Conservation (phyloP, 768 basidiomycete species). For the Mycena venus region DNA sequence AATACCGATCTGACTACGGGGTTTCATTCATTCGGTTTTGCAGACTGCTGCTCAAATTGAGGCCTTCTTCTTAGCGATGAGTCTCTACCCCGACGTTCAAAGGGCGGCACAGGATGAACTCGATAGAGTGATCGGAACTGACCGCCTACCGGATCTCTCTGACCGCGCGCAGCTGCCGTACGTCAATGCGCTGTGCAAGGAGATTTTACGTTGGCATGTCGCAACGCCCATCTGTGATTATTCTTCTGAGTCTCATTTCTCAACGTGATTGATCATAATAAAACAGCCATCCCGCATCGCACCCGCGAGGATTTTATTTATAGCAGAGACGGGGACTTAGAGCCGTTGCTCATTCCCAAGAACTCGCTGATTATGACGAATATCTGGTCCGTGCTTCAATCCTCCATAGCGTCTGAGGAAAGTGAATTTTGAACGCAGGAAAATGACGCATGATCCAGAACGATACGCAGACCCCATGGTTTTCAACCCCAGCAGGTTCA, state of each 20-base stretch:
- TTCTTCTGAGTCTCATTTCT: background rate
- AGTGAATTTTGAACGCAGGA: constrained; percentile 3
- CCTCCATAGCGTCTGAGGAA: background rate
- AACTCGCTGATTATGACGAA: constrained; percentile 15
- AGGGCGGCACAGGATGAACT: constrained; percentile 49
- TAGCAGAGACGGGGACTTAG: background rate
- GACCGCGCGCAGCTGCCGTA: constrained; percentile 35
- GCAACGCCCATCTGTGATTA: constrained; percentile 29
- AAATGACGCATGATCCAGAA: constrained; percentile 33
- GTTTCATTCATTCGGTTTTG: background rate
- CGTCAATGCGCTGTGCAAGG: constrained; percentile 36
- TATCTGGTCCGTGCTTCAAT: constrained; percentile 10
- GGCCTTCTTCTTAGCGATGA: constrained; percentile 32
- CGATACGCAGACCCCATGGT: constrained; percentile 24
- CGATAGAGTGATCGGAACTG: constrained; percentile 48
- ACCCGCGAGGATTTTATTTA: constrained; percentile 22
- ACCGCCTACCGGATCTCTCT: constrained; percentile 35
- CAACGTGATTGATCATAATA: background rate
- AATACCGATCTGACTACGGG: background rate
- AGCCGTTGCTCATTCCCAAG: constrained; percentile 20
- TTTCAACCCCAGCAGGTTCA: constrained; percentile 28
- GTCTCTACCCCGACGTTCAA: constrained; percentile 49
- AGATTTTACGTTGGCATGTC: constrained; percentile 34
- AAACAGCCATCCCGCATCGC: constrained; percentile 12
- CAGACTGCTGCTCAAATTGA: constrained; percentile 7